A percentile compares a stretch with the other conserved stretches of the same genome.
Evolutionary conservation across 1,139 yeast species (phyloP).

Genomic region (Zygoascus sp.): DNA sequence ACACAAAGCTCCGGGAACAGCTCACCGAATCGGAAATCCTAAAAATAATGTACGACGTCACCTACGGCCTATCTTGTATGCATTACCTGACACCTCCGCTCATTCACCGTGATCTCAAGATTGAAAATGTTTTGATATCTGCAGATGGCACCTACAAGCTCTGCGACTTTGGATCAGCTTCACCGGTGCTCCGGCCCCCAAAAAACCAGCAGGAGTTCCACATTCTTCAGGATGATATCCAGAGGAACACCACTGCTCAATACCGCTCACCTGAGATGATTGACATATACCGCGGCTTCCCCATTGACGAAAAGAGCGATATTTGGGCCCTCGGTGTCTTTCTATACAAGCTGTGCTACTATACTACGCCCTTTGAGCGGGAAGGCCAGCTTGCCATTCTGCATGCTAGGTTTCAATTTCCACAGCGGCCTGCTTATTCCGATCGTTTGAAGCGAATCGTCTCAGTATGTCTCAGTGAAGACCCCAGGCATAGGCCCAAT

Average conservation of each 20-base stretch:
- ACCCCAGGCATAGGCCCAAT: constrained; percentile 80
- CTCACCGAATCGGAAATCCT: constrained; percentile 78
- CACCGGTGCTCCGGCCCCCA: constrained; percentile 63
- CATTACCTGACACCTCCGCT: constrained; percentile 78
- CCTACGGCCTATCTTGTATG: constrained; percentile 82
- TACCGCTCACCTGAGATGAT: constrained; percentile 97
- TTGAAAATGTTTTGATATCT: constrained; percentile 87
- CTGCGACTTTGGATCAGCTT: constrained; percentile 94
- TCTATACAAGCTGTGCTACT: constrained; percentile 84
- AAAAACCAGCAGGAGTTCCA: constrained; percentile 60
- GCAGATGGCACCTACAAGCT: constrained; percentile 68
- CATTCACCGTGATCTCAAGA: constrained; percentile 89
- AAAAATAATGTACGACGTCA: constrained; percentile 75
- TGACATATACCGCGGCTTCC: constrained; percentile 75
- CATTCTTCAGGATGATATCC: constrained; percentile 71
- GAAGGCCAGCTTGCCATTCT: constrained; percentile 66
- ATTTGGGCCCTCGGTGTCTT: constrained; percentile 96
- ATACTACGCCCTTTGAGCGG: constrained; percentile 87
- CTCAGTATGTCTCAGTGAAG: constrained; percentile 72
- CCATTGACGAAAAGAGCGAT: constrained; percentile 92
- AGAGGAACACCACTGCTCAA: constrained; percentile 95
- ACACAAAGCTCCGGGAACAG: constrained; percentile 76
- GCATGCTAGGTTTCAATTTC: constrained; percentile 58
- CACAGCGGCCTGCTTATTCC: constrained; percentile 41
- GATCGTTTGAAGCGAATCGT: constrained; percentile 46